Conservation (phyloP, 202 grass and related monocot genomes). For the Carex sylvatica region DNA sequence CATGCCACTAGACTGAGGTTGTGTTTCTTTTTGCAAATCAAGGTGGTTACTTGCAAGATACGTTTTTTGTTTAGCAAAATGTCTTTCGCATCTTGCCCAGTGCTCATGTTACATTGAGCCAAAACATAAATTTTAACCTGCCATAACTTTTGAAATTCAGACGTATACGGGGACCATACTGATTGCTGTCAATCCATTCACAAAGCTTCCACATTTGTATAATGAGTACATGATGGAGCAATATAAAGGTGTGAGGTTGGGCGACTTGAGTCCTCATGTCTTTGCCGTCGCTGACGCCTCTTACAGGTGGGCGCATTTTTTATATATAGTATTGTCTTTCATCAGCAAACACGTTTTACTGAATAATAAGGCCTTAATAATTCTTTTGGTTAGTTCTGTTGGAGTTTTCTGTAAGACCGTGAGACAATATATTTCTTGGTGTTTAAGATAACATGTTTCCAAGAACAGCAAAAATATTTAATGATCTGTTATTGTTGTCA, state of each 20-base stretch:
- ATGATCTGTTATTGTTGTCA: slow-evolving; percentile 28
- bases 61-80: neutral
- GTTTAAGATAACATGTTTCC: neutral
- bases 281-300: slow-evolving; percentile 93
- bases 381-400: slow-evolving; percentile 1
- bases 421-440: neutral
- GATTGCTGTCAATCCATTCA: slow-evolving; percentile 97
- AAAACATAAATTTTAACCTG: slow-evolving; percentile 16
- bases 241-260: slow-evolving; percentile 78
- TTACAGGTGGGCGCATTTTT: slow-evolving; percentile 56
- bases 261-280: slow-evolving; percentile 97
- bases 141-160: slow-evolving; percentile 44
- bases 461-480: neutral
- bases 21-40: neutral
- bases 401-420: neutral
- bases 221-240: slow-evolving; percentile 99
- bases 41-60: neutral
- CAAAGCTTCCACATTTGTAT: slow-evolving; percentile 89
- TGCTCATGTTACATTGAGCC: neutral
- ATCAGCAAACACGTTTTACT: neutral
- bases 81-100: neutral
- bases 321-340: neutral
- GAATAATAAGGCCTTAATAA: neutral
- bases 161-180: slow-evolving; percentile 95
- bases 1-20: neutral